phyloP scores from a whole-genome alignment of 2,329 filamentous ascomycete genomes.

The Scorias spongiosa region DNA sequence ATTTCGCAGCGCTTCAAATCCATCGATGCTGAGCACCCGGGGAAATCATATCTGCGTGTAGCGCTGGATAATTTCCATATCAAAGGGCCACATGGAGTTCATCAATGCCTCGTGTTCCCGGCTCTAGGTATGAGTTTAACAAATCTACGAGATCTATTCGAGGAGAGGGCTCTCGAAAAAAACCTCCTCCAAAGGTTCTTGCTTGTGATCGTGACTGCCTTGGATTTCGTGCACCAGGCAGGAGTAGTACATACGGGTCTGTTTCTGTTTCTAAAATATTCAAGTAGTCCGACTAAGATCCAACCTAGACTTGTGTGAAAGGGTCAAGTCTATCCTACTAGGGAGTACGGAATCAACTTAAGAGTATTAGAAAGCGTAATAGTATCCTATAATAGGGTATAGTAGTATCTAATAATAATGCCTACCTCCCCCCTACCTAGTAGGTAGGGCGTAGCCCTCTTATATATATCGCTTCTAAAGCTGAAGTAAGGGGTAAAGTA shows the following conservation, averaged over 20 bases:
- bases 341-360: no score
- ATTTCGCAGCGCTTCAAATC: conserved; percentile 8
- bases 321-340: no score
- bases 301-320: no score
- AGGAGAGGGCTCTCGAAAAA: conserved; percentile 11
- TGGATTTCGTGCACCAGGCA: background rate
- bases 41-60: conserved; percentile 4
- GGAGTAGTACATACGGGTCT: conserved; percentile 1
- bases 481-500: no score
- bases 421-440: no score
- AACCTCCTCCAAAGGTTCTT: conserved; percentile 12
- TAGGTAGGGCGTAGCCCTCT: no score
- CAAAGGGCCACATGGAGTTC: conserved; percentile 7
- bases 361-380: no score
- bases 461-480: no score
- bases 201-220: conserved; percentile 4
- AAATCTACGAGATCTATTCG: conserved; percentile 11
- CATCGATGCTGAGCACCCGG: conserved; percentile 7
- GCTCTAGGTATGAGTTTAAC: conserved; percentile 8
- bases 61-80: conserved; percentile 6
- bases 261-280: conserved; percentile 6
- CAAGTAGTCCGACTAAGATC: background rate
- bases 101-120: conserved; percentile 11
- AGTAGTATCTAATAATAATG: no score
- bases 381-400: no score